Evolutionary conservation across 1,284 basidiomycete genomes (phyloP).

Genomic region (Wolfiporia cocos): DNA sequence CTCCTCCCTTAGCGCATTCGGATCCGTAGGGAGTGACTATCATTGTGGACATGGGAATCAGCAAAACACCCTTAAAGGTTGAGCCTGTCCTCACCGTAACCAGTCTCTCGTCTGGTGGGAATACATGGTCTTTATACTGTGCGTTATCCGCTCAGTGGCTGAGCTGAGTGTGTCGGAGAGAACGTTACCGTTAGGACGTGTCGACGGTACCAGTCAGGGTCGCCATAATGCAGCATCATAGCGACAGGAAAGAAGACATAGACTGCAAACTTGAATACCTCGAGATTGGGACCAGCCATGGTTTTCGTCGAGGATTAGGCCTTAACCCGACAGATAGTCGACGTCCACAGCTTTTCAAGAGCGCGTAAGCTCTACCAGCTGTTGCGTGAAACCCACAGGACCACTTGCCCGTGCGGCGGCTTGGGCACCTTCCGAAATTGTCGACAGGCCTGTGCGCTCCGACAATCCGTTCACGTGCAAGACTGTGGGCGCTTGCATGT

Average conservation of each 20-base stretch:
- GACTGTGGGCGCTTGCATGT: too few relatives aligned
- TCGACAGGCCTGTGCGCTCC: too few relatives aligned
- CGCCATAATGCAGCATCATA: conserved; percentile 84
- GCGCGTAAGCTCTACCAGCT: too few relatives aligned
- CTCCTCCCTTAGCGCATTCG: conserved; percentile 57
- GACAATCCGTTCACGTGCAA: too few relatives aligned
- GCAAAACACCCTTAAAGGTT: neutral
- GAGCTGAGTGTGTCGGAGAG: too few relatives aligned
- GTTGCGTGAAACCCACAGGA: too few relatives aligned
- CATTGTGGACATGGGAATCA: neutral
- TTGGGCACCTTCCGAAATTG: too few relatives aligned
- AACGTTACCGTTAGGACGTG: conserved; percentile 74
- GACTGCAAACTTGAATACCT: conserved; percentile 84
- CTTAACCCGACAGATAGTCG: too few relatives aligned
- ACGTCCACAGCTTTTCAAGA: too few relatives aligned
- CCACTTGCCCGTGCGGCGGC: too few relatives aligned
- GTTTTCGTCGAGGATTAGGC: too few relatives aligned
- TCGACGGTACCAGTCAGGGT: conserved; percentile 81
- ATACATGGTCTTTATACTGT: conserved; percentile 71
- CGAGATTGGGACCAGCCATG: conserved; percentile 80
- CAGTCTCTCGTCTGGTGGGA: conserved; percentile 55
- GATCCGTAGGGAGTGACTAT: conserved; percentile 60
- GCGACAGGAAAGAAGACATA: conserved; percentile 88
- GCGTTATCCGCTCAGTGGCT: conserved; percentile 1
- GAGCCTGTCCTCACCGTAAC: conserved; percentile 36